phyloP scores from a whole-genome alignment of 176 grass and related monocot species.

The Musa beccarii region DNA sequence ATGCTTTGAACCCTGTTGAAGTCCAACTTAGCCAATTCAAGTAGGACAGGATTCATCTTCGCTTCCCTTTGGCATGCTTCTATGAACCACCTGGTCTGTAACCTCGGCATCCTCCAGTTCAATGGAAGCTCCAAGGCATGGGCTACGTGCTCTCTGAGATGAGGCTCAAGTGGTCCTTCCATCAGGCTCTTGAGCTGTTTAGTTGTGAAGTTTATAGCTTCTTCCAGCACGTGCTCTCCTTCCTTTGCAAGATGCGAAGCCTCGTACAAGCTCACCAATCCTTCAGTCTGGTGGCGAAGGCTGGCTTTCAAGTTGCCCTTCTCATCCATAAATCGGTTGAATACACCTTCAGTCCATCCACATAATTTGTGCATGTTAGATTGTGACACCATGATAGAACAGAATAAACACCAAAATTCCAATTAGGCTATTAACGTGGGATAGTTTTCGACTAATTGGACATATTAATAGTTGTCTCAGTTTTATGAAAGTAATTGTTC shows the following conservation, averaged over 20 bases:
- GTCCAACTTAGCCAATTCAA: no score
- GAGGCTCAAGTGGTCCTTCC: no score
- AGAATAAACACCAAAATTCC: not conserved
- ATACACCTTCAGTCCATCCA: not conserved
- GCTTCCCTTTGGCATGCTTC: not conserved
- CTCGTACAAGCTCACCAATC: not conserved
- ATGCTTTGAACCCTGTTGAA: no score
- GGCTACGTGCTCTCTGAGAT: no score
- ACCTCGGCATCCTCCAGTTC: no score
- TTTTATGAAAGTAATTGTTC: not conserved
- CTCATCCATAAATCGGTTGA: not conserved
- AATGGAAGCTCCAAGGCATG: no score
- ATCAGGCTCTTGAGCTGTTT: no score
- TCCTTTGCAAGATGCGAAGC: not conserved
- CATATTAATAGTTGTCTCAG: no score
- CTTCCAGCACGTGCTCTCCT: no score
- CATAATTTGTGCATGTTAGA: not conserved
- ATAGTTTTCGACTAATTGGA: no score
- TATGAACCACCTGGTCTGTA: conserved; percentile 8
- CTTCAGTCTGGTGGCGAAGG: not conserved
- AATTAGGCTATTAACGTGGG: no score
- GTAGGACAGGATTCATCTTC: not conserved
- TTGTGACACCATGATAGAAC: not conserved
- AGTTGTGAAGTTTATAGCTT: no score
- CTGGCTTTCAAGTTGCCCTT: not conserved